Evolutionary conservation across 768 basidiomycete genomes (phyloP).

Genomic region (Infundibulicybe gibba): DNA sequence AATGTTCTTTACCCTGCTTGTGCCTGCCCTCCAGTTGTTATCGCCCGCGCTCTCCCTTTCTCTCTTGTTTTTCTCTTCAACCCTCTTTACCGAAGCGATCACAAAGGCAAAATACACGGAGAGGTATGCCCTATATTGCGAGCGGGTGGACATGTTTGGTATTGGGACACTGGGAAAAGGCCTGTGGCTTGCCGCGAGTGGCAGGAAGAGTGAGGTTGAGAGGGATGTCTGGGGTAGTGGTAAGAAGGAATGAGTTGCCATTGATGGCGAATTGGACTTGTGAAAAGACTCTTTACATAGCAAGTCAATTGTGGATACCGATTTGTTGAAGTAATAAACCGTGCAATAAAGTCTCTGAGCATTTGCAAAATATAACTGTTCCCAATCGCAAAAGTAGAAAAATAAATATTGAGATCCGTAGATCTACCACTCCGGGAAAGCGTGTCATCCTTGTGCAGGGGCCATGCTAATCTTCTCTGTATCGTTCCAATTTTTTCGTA

Average conservation of each 20-base stretch:
- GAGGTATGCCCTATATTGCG: conserved; percentile 68
- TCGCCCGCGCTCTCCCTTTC: conserved; percentile 61
- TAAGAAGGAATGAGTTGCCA: conserved; percentile 6
- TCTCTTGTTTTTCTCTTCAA: conserved; percentile 73
- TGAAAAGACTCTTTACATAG: too few relatives aligned
- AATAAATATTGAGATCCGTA: conserved; percentile 57
- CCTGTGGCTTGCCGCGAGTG: conserved; percentile 12
- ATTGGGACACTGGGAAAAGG: conserved; percentile 31
- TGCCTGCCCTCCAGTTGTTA: conserved; percentile 17
- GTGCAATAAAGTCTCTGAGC: too few relatives aligned
- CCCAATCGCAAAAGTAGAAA: conserved; percentile 8
- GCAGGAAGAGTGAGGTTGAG: conserved; percentile 18
- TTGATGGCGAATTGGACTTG: too few relatives aligned
- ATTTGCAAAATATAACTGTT: too few relatives aligned
- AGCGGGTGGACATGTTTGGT: conserved; percentile 80
- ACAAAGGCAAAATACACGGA: conserved; percentile 68
- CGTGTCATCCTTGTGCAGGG: conserved; percentile 99
- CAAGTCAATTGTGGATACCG: too few relatives aligned
- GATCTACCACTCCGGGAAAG: conserved; percentile 84
- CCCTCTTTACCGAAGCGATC: conserved; percentile 78
- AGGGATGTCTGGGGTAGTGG: conserved; percentile 18
- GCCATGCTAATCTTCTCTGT: conserved; percentile 99
- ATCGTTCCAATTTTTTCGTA: conserved; percentile 99
- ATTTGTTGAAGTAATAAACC: too few relatives aligned
- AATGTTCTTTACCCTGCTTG: conserved; percentile 19